These are phyloP conservation scores for Mrakiaceae sp. DNA, from an alignment of 1,284 basidiomycete species.

Conservation along the genomic window DNA sequence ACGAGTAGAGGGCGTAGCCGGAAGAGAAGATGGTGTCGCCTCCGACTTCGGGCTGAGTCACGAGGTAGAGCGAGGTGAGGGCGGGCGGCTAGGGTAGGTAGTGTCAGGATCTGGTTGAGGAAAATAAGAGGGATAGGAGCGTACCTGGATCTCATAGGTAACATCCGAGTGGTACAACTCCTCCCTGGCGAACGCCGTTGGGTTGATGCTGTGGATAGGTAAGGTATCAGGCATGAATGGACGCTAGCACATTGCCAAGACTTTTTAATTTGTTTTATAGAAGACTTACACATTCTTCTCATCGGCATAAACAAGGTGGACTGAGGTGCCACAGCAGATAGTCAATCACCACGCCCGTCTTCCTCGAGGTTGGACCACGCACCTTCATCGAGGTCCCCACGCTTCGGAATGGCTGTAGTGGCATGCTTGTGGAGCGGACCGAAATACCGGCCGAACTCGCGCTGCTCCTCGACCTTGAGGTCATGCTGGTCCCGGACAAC, in stretches of 20 bases:
- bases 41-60: constrained; percentile 52
- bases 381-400: constrained; percentile 32
- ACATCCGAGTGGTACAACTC: constrained; percentile 31
- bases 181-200: too few species aligned
- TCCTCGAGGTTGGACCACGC: constrained; percentile 53
- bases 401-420: constrained; percentile 58
- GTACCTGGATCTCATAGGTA: too few species aligned
- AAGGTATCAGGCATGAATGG: background rate
- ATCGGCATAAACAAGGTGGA: constrained; percentile 35
- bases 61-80: constrained; percentile 65
- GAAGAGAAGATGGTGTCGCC: constrained; percentile 53
- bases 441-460: constrained; percentile 58
- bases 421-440: constrained; percentile 74
- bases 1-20: constrained; percentile 55
- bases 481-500: constrained; percentile 32
- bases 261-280: background rate
- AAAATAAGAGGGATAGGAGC: background rate
- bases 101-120: constrained; percentile 17
- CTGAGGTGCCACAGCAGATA: constrained; percentile 23
- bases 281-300: background rate
- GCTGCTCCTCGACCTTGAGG: constrained; percentile 51
- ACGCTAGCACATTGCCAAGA: background rate
- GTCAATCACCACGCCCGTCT: constrained; percentile 6
- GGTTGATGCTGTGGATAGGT: constrained; percentile 51
- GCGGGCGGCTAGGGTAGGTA: constrained; percentile 4